Percentiles rank a stretch among this genome's conserved stretches.
Evolutionary conservation across 352 stramenopile genomes (phyloP).

Genomic region (Pythium apleroticum): DNA sequence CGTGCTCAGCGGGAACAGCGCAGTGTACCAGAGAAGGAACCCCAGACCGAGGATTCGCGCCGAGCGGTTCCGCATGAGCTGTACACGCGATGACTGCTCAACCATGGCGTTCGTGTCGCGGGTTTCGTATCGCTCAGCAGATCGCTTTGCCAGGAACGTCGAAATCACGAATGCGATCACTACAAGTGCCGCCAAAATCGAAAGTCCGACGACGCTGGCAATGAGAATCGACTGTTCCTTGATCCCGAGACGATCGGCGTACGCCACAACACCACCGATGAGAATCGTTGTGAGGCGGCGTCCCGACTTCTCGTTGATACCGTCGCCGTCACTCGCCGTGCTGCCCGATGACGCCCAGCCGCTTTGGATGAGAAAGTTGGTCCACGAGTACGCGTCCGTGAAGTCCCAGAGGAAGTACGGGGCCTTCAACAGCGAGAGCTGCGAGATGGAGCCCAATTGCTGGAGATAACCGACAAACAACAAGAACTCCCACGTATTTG

Average conservation of each 20-base stretch:
- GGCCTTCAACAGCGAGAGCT: constrained; percentile 63
- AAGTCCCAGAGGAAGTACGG: constrained; percentile 68
- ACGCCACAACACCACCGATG: constrained; percentile 54
- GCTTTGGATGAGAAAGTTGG: constrained; percentile 51
- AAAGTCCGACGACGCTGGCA: constrained; percentile 39
- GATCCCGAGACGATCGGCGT: constrained; percentile 53
- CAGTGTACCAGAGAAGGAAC: constrained; percentile 60
- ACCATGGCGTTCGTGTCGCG: constrained; percentile 40
- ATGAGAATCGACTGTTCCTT: constrained; percentile 45
- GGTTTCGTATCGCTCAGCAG: constrained; percentile 37
- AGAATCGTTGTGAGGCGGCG: constrained; percentile 60
- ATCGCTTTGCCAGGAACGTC: constrained; percentile 51
- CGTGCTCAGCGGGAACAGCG: constrained; percentile 62
- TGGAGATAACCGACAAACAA: constrained; percentile 72
- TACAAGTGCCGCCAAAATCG: constrained; percentile 37
- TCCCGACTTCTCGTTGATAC: constrained; percentile 11
- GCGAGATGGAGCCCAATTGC: constrained; percentile 57
- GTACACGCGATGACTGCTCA: constrained; percentile 33
- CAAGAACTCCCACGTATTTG: constrained; percentile 77
- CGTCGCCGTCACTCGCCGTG: constrained; percentile 14
- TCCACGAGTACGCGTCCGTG: constrained; percentile 68
- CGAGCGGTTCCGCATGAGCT: constrained; percentile 55
- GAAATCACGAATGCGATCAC: constrained; percentile 47
- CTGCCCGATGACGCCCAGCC: constrained; percentile 9
- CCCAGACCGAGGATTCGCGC: constrained; percentile 57